A percentile compares a stretch with the other conserved stretches of the same genome.
phyloP scores from a whole-genome alignment of 352 stramenopile species.

The Plasmopara halstedii region DNA sequence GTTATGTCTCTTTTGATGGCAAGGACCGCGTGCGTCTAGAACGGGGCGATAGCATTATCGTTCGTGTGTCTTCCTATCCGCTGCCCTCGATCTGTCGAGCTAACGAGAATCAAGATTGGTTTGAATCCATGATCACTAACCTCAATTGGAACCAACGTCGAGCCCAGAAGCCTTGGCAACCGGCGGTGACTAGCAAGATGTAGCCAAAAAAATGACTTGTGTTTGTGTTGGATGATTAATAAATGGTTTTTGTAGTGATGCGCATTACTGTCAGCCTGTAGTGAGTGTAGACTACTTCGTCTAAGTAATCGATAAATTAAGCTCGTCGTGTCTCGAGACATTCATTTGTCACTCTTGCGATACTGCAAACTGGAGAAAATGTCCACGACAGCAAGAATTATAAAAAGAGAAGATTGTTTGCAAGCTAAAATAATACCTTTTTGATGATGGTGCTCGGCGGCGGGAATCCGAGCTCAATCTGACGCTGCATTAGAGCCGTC shows the following conservation, averaged over 20 bases:
- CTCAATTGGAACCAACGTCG: slow-evolving; percentile 90
- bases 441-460: slow-evolving; percentile 8
- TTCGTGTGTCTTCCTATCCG: slow-evolving; percentile 84
- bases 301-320: no score
- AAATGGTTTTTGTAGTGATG: slow-evolving; percentile 4
- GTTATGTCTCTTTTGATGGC: slow-evolving; percentile 89
- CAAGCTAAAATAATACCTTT: no score
- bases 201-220: slow-evolving; percentile 6
- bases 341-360: no score
- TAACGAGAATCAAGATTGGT: slow-evolving; percentile 90
- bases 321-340: no score
- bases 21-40: slow-evolving; percentile 86
- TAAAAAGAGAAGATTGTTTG: no score
- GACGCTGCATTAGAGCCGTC: slow-evolving; percentile 48
- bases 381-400: no score
- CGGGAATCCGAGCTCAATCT: slow-evolving; percentile 32
- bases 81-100: slow-evolving; percentile 80
- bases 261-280: no score
- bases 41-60: slow-evolving; percentile 77
- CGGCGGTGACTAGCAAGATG: slow-evolving; percentile 26
- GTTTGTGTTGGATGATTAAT: slow-evolving; percentile 7
- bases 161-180: slow-evolving; percentile 70
- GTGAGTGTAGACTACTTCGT: no score
- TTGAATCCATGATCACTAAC: slow-evolving; percentile 88
- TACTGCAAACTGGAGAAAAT: no score